These are phyloP conservation scores for Suillus variegatus DNA, from an alignment of 768 basidiomycete genomes.

Conservation along the genomic window DNA sequence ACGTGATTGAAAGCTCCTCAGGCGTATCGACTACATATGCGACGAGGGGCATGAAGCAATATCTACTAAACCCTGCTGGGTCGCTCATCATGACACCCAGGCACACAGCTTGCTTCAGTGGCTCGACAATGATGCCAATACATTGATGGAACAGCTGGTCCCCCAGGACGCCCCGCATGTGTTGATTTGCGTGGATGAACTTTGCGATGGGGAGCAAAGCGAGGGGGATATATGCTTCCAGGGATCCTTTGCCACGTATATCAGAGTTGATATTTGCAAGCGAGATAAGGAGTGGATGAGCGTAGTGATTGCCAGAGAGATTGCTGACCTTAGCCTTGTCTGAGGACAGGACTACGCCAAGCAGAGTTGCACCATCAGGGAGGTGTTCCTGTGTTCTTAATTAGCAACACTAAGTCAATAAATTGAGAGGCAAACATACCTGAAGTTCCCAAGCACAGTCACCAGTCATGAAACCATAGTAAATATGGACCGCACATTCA, in stretches of 20 bases:
- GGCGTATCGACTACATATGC: constrained; percentile 25
- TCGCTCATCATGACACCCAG: constrained; percentile 23
- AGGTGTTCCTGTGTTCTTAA: constrained; percentile 15
- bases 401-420: not conserved
- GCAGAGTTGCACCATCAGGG: constrained; percentile 27
- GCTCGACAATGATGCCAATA: too few species aligned
- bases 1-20: constrained; percentile 1
- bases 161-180: too few species aligned
- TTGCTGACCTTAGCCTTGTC: constrained; percentile 31
- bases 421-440: constrained; percentile 10
- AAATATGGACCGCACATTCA: constrained; percentile 13
- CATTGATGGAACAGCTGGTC: too few species aligned
- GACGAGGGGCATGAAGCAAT: constrained; percentile 24
- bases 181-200: constrained; percentile 4
- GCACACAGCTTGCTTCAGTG: constrained; percentile 20
- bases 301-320: constrained; percentile 5
- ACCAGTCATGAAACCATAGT: constrained; percentile 26
- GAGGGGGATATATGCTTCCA: constrained; percentile 19
- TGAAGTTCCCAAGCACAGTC: constrained; percentile 29
- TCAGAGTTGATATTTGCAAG: constrained; percentile 14
- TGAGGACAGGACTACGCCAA: constrained; percentile 31
- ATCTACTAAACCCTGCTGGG: constrained; percentile 19
- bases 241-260: constrained; percentile 15
- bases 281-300: constrained; percentile 15
- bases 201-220: constrained; percentile 8